phyloP scores from a whole-genome alignment of 805 yeast genomes.

The Cyberlindnera samutprakarnensis region DNA sequence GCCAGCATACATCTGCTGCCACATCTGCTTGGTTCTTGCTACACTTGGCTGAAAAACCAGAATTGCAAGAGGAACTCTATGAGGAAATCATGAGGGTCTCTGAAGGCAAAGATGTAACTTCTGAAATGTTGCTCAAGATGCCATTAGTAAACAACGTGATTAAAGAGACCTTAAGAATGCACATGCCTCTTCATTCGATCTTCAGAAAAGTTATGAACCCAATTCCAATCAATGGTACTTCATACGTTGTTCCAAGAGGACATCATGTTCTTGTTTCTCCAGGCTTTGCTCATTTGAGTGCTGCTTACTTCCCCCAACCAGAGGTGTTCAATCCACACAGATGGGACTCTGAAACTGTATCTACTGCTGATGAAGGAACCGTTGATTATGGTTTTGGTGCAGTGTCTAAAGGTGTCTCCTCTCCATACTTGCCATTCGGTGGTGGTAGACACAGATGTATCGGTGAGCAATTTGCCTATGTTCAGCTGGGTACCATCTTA shows the following conservation, averaged over 20 bases:
- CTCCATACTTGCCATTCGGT: slow-evolving; percentile 96
- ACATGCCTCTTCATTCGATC: slow-evolving; percentile 93
- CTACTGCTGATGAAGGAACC: slow-evolving; percentile 35
- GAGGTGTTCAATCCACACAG: slow-evolving; percentile 73
- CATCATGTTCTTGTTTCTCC: slow-evolving; percentile 90
- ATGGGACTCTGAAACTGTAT: slow-evolving; percentile 47
- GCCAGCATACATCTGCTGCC: slow-evolving; percentile 96
- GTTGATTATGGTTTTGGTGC: slow-evolving; percentile 97
- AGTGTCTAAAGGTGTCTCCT: slow-evolving; percentile 89
- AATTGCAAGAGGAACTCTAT: slow-evolving; percentile 74
- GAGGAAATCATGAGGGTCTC: slow-evolving; percentile 65
- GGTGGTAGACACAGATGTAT: slow-evolving; percentile 99
- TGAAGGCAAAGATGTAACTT: slow-evolving; percentile 56
- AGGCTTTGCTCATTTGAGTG: slow-evolving; percentile 78
- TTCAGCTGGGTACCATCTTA: slow-evolving; percentile 83
- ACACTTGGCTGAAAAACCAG: slow-evolving; percentile 83
- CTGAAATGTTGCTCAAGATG: slow-evolving; percentile 78
- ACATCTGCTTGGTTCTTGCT: slow-evolving; percentile 93
- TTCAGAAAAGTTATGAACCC: slow-evolving; percentile 84
- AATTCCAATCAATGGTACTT: slow-evolving; percentile 71
- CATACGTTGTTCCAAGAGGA: slow-evolving; percentile 79
- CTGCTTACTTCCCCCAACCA: slow-evolving; percentile 74
- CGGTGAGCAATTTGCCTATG: slow-evolving; percentile 96
- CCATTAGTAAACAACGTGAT: slow-evolving; percentile 75
- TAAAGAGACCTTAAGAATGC: slow-evolving; percentile 92